Percentiles rank a stretch among this genome's conserved stretches.
These are phyloP conservation scores for Mucuna pruriens DNA, from an alignment of 306 rosid genomes.

Conservation along the genomic window DNA sequence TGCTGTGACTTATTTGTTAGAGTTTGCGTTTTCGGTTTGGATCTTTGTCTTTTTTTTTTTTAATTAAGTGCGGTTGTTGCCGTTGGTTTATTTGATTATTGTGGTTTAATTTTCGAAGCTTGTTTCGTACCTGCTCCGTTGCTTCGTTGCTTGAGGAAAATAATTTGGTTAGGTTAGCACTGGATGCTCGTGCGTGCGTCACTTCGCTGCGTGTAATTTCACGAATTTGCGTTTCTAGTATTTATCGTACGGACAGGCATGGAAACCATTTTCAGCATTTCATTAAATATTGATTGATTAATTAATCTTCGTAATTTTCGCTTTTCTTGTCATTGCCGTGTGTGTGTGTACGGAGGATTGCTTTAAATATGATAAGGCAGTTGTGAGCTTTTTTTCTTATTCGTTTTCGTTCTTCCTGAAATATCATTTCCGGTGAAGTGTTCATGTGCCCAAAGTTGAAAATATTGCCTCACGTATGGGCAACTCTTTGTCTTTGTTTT, in stretches of 20 bases:
- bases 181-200: constrained; percentile 20
- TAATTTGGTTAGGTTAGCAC: background rate
- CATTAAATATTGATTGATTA: background rate
- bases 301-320: background rate
- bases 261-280: background rate
- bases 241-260: constrained; percentile 1
- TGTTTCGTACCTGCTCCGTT: constrained; percentile 36
- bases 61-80: constrained; percentile 18
- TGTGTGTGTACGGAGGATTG: background rate
- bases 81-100: constrained; percentile 13
- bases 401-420: background rate
- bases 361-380: background rate
- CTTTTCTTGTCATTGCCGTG: constrained; percentile 16
- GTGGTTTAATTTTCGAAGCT: background rate
- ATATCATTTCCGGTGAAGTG: background rate
- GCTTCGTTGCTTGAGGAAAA: constrained; percentile 32
- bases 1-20: background rate
- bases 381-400: background rate
- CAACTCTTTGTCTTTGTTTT: background rate
- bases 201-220: background rate
- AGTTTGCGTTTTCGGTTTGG: constrained; percentile 27
- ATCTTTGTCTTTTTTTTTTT: constrained; percentile 33
- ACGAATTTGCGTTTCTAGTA: constrained; percentile 20
- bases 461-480: constrained; percentile 16
- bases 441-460: constrained; percentile 25